Base-by-base conservation (phyloP, 2,329 filamentous ascomycete species). In the Hypocreales sp. region DNA sequence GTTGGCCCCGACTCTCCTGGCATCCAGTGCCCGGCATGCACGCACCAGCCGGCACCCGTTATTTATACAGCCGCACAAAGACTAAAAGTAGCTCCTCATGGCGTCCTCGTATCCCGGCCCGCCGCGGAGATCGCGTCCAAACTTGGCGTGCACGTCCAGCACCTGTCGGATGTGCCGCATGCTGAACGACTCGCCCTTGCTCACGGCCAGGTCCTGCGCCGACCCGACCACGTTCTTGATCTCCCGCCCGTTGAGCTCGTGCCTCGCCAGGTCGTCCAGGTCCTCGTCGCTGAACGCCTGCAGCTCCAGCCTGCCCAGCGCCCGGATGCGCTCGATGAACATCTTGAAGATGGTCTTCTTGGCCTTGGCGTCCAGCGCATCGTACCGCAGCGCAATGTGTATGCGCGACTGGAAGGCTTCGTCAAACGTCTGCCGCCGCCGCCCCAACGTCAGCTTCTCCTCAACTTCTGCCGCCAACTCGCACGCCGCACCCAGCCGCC, bases 181-280 rank as follows among this genome's bases (percentile, higher is more conserved):
- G 29, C 69, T 68, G 18, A 93, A 64, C 4, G 68, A 58, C 32
- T 75, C 67, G 15, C 67, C 61, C 48, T 84, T 79, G 36, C 81
- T 79, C 24, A 87, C 66, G 2, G 84, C 82, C 11, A 93, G 62
- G 0, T 79, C 79, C 50, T 92, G 82, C 2, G 81, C 81, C 1
- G 80, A 86, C 30, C 79, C 71, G 26, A 92, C 75, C 8, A 78
- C 76, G 47, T 92, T 92, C 60, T 92, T 92, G 61, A 92, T 92
- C 67, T 86, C 61, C 12, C 64, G 56, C 8, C 65, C 65, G 33
- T 69, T 69, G 31, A 69, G 60, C 20, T 74, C 72, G 43, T 78
- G 69, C 27, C 73, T 66, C 2, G 77, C 70, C 13, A 92, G 57
- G 22, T 55, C 49, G 25, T 72, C 67, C 35, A 72, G 73, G 44